Evolutionary conservation across 2,329 filamentous ascomycete genomes (phyloP).

Genomic region (Talaromyces islandicus): DNA sequence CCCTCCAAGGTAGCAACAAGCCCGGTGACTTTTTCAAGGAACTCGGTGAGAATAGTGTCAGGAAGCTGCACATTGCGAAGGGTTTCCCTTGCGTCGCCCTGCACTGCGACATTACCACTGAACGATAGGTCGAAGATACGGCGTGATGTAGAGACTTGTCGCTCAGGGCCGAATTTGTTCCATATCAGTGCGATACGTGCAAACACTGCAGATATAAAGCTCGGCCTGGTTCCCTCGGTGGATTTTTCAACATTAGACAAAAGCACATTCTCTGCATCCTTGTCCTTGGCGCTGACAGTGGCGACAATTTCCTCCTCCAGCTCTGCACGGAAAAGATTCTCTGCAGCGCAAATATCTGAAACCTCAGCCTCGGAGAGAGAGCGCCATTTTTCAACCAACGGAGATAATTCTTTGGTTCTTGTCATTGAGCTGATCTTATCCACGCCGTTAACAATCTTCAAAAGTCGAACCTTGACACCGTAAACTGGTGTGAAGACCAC

Average conservation of each 20-base stretch:
- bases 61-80: constrained; percentile 68
- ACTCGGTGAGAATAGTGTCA: constrained; percentile 63
- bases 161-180: constrained; percentile 42
- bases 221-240: constrained; percentile 38
- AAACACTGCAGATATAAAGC: constrained; percentile 62
- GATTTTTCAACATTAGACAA: constrained; percentile 45
- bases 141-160: constrained; percentile 30
- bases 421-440: constrained; percentile 65
- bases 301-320: constrained; percentile 50
- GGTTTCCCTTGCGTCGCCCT: constrained; percentile 52
- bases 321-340: constrained; percentile 43
- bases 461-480: constrained; percentile 62
- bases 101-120: constrained; percentile 21
- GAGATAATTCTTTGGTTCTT: constrained; percentile 70
- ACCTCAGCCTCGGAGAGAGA: constrained; percentile 49
- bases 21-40: constrained; percentile 68
- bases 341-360: constrained; percentile 42
- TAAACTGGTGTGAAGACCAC: constrained; percentile 62
- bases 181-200: constrained; percentile 65
- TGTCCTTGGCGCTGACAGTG: constrained; percentile 51
- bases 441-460: constrained; percentile 68
- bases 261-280: constrained; percentile 52
- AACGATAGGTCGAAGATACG: constrained; percentile 38
- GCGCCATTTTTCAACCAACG: constrained; percentile 65
- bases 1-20: constrained; percentile 64